Percentiles rank a stretch among this genome's conserved stretches.
Conservation (phyloP, 306 rosid species). For the Fagus sylvatica region DNA sequence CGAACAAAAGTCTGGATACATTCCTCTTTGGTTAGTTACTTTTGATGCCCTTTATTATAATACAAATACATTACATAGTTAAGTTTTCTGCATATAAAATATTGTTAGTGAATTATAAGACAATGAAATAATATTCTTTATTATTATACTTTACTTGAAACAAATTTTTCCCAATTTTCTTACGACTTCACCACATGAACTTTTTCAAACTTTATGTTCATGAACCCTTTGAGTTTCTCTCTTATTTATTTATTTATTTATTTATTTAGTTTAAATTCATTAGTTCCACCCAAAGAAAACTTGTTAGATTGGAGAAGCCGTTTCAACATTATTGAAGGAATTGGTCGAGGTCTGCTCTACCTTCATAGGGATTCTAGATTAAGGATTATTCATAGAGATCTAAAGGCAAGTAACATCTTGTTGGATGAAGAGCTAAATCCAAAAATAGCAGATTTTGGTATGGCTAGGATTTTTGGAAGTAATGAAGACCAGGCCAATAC, state of each 20-base stretch:
- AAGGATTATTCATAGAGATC: conserved; percentile 18
- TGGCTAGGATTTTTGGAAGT: conserved; percentile 17
- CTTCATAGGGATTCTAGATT: conserved; percentile 23
- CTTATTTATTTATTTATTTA: no score
- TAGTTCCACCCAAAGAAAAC: conserved; percentile 26
- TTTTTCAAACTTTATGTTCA: no score
- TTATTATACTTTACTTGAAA: neutral
- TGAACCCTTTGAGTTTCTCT: no score
- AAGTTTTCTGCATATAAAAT: neutral
- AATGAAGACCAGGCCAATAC: conserved; percentile 17
- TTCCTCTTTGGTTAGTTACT: conserved; percentile 49
- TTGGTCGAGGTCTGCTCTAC: conserved; percentile 15
- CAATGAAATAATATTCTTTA: neutral
- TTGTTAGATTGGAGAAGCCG: conserved; percentile 20
- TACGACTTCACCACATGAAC: neutral
- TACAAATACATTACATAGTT: neutral
- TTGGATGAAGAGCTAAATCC: conserved; percentile 17
- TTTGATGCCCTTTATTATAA: neutral
- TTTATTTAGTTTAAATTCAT: neutral
- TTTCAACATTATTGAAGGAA: conserved; percentile 20
- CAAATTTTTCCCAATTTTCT: neutral
- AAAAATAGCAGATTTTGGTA: conserved; percentile 27
- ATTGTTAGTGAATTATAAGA: no score
- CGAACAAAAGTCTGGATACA: conserved; percentile 45
- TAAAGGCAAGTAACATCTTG: conserved; percentile 24